Evolutionary conservation across 176 grass and related monocot genomes (phyloP), one percentile per base, ranked within the genome.

Genomic region (Bromus sterilis): DNA sequence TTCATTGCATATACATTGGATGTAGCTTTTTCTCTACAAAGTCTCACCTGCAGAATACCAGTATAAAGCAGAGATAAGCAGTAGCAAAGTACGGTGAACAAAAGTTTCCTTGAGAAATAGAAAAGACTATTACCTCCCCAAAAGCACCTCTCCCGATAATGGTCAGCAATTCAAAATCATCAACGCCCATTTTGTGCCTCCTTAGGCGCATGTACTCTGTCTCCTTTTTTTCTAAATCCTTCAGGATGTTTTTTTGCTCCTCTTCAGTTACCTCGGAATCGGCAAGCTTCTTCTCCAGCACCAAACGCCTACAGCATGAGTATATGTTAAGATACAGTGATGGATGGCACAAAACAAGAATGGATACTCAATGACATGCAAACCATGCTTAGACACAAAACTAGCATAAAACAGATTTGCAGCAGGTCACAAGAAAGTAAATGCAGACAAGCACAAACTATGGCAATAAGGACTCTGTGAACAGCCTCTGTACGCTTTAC

Each of bases 141-240:
- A 94, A 94, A 82, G 92, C 89, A 72, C 92, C 92, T 76, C 86
- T 91, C 7, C 92, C 92, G 70, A 94, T 91, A 75, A 94, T 91
- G 18, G 92, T 94, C 49, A 94, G 59, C 66, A 91, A 79, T 89
- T 94, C 89, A 89, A 94, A 94, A 84, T 94, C 92, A 82, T 94
- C 92, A 64, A 91, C 92, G 7, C 92, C 89, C 92, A 91, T 91
- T 84, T 94, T 94, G 74, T 86, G 89, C 78, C 89, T 89, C 82
- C 80, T 72, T 78, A 84, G 58, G 12, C 92, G 86, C 92, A 94
- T 94, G 73, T 89, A 89, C 78, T 94, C 88, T 57, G 86, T 89
- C 82, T 94, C 92, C 51, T 88, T 91, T 69, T 91, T 91, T 28
- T 91, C 92, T 21, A 91, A 89, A 78, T 89, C 80, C 86, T 91